phyloP scores from a whole-genome alignment of 2,329 filamentous ascomycete genomes.

The Colletotrichum tropicale region DNA sequence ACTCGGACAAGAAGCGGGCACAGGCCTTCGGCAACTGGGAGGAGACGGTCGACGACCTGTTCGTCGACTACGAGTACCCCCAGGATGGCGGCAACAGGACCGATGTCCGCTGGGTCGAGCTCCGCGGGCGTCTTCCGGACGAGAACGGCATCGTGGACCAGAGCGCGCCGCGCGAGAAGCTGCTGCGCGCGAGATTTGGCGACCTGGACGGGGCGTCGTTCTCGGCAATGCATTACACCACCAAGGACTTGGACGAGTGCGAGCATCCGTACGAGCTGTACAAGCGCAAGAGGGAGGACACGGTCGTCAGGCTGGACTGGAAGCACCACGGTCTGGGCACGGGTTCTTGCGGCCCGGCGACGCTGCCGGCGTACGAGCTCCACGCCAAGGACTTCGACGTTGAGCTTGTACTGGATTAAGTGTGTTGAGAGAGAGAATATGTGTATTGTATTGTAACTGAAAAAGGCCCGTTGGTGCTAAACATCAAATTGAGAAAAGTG shows the following conservation, averaged over 20 bases:
- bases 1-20: conserved; percentile 67
- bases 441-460: not conserved
- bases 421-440: not conserved
- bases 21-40: conserved; percentile 62
- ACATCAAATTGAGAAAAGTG: not conserved
- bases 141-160: conserved; percentile 20
- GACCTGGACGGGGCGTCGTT: conserved; percentile 58
- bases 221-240: conserved; percentile 59
- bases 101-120: conserved; percentile 65
- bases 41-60: conserved; percentile 53
- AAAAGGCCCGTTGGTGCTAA: not conserved
- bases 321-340: conserved; percentile 67
- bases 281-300: conserved; percentile 51
- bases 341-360: conserved; percentile 65
- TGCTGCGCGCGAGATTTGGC: conserved; percentile 51
- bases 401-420: conserved; percentile 48
- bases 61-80: conserved; percentile 68
- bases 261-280: conserved; percentile 66
- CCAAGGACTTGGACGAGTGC: conserved; percentile 55
- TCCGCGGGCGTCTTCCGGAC: conserved; percentile 32
- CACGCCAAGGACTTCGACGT: conserved; percentile 45
- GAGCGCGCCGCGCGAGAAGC: conserved; percentile 13
- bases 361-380: conserved; percentile 52
- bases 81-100: conserved; percentile 71
- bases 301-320: conserved; percentile 64